These are phyloP conservation scores for Pseudohyphozyma bogoriensis DNA, from an alignment of 768 basidiomycete species.

Conservation along the genomic window DNA sequence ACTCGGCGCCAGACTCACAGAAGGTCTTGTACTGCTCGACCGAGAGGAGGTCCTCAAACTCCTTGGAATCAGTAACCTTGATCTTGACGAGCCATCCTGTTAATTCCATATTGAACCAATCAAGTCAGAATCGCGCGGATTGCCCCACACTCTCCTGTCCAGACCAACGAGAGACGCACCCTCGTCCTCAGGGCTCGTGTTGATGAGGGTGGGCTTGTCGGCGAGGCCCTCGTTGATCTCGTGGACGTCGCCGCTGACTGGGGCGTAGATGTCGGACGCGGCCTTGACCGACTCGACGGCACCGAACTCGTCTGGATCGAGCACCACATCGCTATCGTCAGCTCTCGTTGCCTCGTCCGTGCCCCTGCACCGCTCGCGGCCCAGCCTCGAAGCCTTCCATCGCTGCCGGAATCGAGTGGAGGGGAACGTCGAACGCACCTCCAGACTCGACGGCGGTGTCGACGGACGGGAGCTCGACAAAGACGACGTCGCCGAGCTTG, in stretches of 20 bases:
- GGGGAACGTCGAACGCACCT: constrained; percentile 48
- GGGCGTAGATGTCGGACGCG: constrained; percentile 53
- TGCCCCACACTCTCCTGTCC: neutral
- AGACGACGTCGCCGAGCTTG: constrained; percentile 90
- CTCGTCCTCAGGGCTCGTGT: constrained; percentile 72
- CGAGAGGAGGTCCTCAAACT: constrained; percentile 68
- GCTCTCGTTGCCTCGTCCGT: no score
- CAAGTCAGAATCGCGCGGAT: neutral
- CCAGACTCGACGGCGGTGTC: constrained; percentile 59
- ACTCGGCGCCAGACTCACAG: constrained; percentile 42
- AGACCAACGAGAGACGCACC: constrained; percentile 46
- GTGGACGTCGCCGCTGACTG: constrained; percentile 71
- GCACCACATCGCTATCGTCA: neutral
- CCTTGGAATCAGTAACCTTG: constrained; percentile 60
- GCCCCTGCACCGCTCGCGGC: neutral
- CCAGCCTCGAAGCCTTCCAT: neutral
- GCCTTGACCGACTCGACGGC: constrained; percentile 35
- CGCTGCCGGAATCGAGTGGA: neutral
- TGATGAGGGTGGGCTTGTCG: constrained; percentile 64
- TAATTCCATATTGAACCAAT: neutral
- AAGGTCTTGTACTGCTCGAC: constrained; percentile 63
- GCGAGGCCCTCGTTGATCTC: constrained; percentile 66
- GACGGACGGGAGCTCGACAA: constrained; percentile 71
- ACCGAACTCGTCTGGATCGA: constrained; percentile 27
- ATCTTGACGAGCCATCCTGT: constrained; percentile 96